Evolutionary conservation across 2,329 filamentous ascomycete species (phyloP), one percentile per base, ranked within the genome.

Genomic region (Davidsoniella virescens): DNA sequence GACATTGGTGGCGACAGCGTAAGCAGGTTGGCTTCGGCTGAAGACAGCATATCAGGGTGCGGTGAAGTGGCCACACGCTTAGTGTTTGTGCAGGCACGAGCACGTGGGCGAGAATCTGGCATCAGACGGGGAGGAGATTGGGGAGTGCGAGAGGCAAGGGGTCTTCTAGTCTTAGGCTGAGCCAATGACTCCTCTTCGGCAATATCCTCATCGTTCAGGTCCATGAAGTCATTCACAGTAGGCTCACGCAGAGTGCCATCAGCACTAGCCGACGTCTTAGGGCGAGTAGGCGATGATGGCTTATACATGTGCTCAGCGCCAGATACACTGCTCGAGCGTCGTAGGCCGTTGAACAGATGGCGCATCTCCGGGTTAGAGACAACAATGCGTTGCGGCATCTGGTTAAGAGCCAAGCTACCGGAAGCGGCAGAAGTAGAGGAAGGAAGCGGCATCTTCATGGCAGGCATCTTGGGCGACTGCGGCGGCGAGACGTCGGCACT

Each of bases 181-280:
- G 26, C 10, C 40, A 45, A 41, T 9, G 47, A 10, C 38, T 52
- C 45, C 56, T 57, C 61, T 56, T 78, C 75, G 7, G 73, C 72
- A 54, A 78, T 74, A 50, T 78, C 75, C 26, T 78, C 73, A 53
- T 78, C 74, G 51, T 67, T 71, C 5, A 78, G 63, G 17, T 66
- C 64, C 49, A 75, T 63, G 47, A 78, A 76, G 38, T 78, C 74
- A 16, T 67, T 65, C 18, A 76, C 61, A 37, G 68, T 68, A 5
- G 73, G 73, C 56, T 76, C 73, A 43, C 64, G 63, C 3, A 76
- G 64, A 1, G 67, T 63, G 26, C 47, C 51, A 9, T 52, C 51
- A 9, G 43, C 47, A 42, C 51, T 52, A 7, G 47, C 47, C 1
- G 50, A 53, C 12, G 47, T 53, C 44, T 53, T 48, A 18, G 47